Percentiles rank a stretch among this genome's conserved stretches.
Conservation (phyloP, 352 stramenopile genomes). For the Phytophthora sansomeana region DNA sequence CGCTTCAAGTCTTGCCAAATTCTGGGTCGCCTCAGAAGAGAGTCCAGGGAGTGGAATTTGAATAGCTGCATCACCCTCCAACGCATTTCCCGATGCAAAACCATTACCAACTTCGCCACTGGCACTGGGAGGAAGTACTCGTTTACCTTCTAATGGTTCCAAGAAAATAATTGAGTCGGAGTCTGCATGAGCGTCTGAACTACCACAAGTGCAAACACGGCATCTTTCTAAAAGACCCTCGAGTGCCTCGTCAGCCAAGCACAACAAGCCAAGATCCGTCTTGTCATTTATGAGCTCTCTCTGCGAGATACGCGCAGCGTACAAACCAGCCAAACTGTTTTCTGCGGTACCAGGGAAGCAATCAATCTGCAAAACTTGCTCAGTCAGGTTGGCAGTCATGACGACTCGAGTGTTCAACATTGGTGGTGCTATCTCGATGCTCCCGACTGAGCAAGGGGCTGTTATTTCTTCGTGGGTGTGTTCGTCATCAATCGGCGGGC, state of each 20-base stretch:
- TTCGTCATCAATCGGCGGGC: neutral
- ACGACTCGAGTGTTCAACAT: slow-evolving; percentile 7
- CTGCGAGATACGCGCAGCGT: slow-evolving; percentile 15
- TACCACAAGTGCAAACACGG: slow-evolving; percentile 33
- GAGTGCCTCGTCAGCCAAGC: slow-evolving; percentile 25
- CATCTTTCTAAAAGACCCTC: slow-evolving; percentile 29
- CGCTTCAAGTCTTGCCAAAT: slow-evolving; percentile 22
- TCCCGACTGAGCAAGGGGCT: neutral
- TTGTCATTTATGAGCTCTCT: slow-evolving; percentile 17
- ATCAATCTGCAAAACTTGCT: slow-evolving; percentile 28
- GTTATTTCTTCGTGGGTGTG: neutral
- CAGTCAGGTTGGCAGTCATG: slow-evolving; percentile 28
- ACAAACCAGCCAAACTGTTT: neutral
- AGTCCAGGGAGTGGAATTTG: slow-evolving; percentile 32
- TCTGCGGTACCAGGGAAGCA: slow-evolving; percentile 11
- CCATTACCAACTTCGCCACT: neutral
- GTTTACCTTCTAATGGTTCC: slow-evolving; percentile 6
- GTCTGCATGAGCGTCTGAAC: slow-evolving; percentile 2
- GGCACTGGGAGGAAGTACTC: neutral
- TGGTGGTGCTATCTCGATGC: neutral
- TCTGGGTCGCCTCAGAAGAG: slow-evolving; percentile 19
- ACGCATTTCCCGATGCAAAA: neutral
- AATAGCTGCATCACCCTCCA: slow-evolving; percentile 2
- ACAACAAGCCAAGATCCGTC: slow-evolving; percentile 19
- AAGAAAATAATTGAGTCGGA: slow-evolving; percentile 16